Evolutionary conservation across 2,329 filamentous ascomycete genomes (phyloP).

Genomic region (Claviceps sp.): DNA sequence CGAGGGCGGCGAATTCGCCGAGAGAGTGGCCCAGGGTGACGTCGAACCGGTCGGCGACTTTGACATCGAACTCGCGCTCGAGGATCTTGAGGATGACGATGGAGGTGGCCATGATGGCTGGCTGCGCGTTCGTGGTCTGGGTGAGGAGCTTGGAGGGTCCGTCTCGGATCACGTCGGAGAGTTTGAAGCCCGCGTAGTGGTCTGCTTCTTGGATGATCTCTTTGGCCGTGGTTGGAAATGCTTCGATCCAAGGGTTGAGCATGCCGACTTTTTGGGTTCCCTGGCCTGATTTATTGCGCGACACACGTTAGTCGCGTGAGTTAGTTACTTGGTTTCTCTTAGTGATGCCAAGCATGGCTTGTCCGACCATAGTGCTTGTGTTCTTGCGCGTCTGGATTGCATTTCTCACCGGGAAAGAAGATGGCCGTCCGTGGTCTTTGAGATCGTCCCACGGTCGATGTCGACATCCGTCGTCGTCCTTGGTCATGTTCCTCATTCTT

Average conservation of each 20-base stretch:
- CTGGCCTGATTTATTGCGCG: constrained; percentile 44
- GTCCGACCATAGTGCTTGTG: neutral
- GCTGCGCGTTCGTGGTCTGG: constrained; percentile 76
- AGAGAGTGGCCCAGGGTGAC: constrained; percentile 82
- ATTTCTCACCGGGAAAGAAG: constrained; percentile 41
- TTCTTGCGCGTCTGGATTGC: neutral
- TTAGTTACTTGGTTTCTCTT: neutral
- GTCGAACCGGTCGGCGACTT: constrained; percentile 56
- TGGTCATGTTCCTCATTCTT: constrained; percentile 8
- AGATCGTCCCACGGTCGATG: constrained; percentile 17
- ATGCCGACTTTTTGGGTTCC: constrained; percentile 84
- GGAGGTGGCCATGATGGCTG: constrained; percentile 90
- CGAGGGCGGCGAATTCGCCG: constrained; percentile 84
- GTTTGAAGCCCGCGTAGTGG: constrained; percentile 55
- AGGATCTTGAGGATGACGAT: constrained; percentile 80
- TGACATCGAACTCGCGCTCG: constrained; percentile 73
- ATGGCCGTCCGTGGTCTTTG: constrained; percentile 38
- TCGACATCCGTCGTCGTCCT: constrained; percentile 2
- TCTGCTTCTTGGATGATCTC: constrained; percentile 82
- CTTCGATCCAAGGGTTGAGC: constrained; percentile 72
- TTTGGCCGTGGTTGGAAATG: constrained; percentile 65
- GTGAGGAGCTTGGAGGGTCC: constrained; percentile 69
- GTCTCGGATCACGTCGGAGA: constrained; percentile 65
- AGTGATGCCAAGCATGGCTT: neutral
- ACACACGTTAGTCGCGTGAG: neutral